Conservation (phyloP, 331 rosid genomes). For the Spiraea crenata region DNA sequence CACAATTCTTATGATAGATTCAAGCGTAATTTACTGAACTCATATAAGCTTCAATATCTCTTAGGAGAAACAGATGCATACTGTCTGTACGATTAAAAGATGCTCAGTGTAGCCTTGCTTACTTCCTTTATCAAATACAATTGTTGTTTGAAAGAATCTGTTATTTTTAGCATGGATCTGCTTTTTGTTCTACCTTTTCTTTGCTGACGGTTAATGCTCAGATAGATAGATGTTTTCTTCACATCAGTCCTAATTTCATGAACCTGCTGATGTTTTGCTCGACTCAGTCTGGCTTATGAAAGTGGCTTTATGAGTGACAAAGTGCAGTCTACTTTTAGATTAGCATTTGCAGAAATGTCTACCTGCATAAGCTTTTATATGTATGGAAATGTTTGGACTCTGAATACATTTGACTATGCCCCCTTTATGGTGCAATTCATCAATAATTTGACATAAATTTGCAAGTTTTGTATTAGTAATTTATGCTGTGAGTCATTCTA, state of each 20-base stretch:
- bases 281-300: not conserved
- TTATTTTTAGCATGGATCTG: not conserved
- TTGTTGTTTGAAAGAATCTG: not conserved
- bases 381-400: not conserved
- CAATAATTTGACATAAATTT: not conserved
- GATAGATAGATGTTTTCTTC: not conserved
- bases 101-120: not conserved
- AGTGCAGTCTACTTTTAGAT: not conserved
- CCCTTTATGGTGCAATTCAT: not conserved
- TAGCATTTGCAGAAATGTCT: not conserved
- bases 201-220: not conserved
- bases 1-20: not conserved
- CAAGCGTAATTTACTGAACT: not conserved
- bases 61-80: not conserved
- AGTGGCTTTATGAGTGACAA: not conserved
- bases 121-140: not conserved
- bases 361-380: not conserved
- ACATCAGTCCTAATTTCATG: not conserved
- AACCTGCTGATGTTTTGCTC: not conserved
- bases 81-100: not conserved
- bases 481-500: constrained; percentile 17
- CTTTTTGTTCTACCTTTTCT: not conserved
- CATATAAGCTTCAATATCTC: not conserved
- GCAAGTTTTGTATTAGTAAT: constrained; percentile 11
- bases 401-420: not conserved